Percentiles rank a stretch among this genome's conserved stretches.
These are phyloP conservation scores for Fusarium sacchari DNA, from an alignment of 2,329 filamentous ascomycete species.

Conservation along the genomic window DNA sequence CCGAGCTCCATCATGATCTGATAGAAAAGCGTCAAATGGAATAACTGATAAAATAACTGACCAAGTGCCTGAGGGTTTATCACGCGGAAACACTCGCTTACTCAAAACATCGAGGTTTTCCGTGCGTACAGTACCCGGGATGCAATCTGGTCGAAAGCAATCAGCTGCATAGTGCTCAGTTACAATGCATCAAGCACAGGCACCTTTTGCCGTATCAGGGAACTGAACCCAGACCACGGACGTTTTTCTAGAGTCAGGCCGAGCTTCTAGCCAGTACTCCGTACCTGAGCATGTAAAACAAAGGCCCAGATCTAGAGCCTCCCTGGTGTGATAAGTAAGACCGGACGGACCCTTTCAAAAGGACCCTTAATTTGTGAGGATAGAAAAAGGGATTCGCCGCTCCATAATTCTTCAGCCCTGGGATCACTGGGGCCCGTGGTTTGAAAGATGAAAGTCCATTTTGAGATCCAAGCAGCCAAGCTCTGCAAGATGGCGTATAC, in stretches of 20 bases:
- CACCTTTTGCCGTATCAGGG: not conserved
- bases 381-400: not conserved
- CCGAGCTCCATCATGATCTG: conserved; percentile 28
- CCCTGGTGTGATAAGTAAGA: conserved; percentile 1
- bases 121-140: not conserved
- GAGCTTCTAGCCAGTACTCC: not conserved
- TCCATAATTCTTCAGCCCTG: conserved; percentile 18
- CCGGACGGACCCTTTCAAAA: not conserved
- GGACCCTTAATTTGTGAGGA: conserved; percentile 4
- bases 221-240: not conserved
- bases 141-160: conserved; percentile 17
- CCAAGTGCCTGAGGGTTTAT: not conserved
- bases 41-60: conserved; percentile 8
- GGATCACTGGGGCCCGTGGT: not conserved
- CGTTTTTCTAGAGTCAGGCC: not conserved
- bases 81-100: not conserved
- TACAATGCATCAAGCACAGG: conserved; percentile 15
- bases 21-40: not conserved
- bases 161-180: conserved; percentile 25
- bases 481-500: conserved; percentile 8
- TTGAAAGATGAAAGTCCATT: conserved; percentile 3
- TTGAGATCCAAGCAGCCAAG: conserved; percentile 25
- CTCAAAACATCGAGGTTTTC: not conserved
- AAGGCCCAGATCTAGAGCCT: not conserved
- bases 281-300: not conserved